Conservation (phyloP, 495 filamentous ascomycete genomes). For the Tirmania nivea region DNA sequence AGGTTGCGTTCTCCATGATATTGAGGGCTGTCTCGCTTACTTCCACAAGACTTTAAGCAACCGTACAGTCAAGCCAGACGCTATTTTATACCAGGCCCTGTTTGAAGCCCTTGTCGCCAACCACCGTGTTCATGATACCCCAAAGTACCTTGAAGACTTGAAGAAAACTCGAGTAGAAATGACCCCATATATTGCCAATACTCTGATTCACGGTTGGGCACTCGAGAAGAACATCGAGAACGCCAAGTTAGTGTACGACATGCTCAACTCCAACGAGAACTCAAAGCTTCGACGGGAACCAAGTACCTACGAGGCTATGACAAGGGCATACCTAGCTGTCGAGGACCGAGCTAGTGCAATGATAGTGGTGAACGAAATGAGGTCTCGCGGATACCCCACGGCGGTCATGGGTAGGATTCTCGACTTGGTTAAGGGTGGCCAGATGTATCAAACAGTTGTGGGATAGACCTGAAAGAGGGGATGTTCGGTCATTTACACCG, state of each 20-base stretch:
- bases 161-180: constrained; percentile 45
- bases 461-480: no score
- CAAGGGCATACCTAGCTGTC: constrained; percentile 65
- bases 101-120: constrained; percentile 95
- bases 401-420: constrained; percentile 82
- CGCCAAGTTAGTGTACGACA: constrained; percentile 55
- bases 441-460: no score
- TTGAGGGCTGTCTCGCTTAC: constrained; percentile 54
- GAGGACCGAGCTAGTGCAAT: constrained; percentile 57
- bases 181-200: constrained; percentile 97
- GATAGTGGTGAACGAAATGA: constrained; percentile 69
- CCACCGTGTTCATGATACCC: constrained; percentile 55
- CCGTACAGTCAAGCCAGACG: constrained; percentile 39
- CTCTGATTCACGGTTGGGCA: constrained; percentile 96
- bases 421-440: constrained; percentile 56
- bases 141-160: constrained; percentile 56
- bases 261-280: constrained; percentile 29
- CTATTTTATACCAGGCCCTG: constrained; percentile 84
- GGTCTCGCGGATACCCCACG: constrained; percentile 67
- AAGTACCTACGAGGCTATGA: constrained; percentile 99
- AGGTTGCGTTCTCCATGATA: constrained; percentile 81
- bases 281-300: constrained; percentile 54
- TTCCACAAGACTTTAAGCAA: constrained; percentile 59
- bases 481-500: no score
- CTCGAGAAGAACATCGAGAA: constrained; percentile 57